A percentile compares a stretch with the other conserved stretches of the same genome.
Evolutionary conservation across 208 protist genomes (phyloP).

Genomic region (Acanthamoeba sp.): DNA sequence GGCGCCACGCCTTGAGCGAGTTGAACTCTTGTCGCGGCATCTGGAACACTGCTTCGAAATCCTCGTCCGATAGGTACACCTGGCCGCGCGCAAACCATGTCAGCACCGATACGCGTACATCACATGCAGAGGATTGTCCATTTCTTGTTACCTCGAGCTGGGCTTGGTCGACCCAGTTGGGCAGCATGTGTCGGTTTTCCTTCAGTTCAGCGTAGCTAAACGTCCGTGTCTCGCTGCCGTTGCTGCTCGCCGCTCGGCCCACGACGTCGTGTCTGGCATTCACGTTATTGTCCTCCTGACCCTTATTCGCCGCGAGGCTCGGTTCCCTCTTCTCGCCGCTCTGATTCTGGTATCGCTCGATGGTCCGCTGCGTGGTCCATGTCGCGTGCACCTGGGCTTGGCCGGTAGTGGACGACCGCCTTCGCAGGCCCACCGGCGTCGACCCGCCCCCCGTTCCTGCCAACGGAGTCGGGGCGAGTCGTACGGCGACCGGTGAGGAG

Average conservation of each 20-base stretch:
- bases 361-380: background rate
- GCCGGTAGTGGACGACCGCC: background rate
- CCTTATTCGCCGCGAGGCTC: too few relatives aligned
- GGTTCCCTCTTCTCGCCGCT: background rate
- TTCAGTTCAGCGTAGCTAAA: background rate
- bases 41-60: background rate
- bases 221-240: background rate
- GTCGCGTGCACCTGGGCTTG: too few relatives aligned
- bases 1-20: conserved; percentile 41
- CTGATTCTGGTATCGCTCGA: background rate
- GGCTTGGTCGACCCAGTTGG: background rate
- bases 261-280: too few relatives aligned
- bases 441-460: too few relatives aligned
- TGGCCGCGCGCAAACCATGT: background rate
- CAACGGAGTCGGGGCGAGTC: too few relatives aligned
- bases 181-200: background rate
- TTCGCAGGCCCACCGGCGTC: background rate
- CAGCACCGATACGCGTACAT: too few relatives aligned
- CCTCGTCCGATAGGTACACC: conserved; percentile 50
- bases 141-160: background rate
- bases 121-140: too few relatives aligned
- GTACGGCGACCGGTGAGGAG: background rate
- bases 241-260: background rate
- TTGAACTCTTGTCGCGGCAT: conserved; percentile 45
- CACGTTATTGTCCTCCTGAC: too few relatives aligned